Conservation (phyloP, 169 alveolate genomes). For the Plasmodium gallinaceum region DNA sequence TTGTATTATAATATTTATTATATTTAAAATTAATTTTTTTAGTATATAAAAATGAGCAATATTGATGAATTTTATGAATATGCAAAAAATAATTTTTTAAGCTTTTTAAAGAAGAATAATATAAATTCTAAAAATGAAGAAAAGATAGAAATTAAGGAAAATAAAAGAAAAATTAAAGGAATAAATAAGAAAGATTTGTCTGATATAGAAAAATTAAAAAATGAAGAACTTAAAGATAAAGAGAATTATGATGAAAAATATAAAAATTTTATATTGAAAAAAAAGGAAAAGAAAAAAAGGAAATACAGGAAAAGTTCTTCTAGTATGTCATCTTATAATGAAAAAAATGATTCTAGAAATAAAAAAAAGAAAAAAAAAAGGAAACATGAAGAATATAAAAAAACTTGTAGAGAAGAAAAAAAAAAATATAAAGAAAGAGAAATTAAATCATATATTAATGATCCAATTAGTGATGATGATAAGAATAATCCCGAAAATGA, state of each 20-base stretch:
- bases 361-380: conserved; percentile 24
- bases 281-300: conserved; percentile 16
- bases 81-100: conserved; percentile 76
- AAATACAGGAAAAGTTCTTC: not conserved
- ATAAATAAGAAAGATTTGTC: conserved; percentile 24
- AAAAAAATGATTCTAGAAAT: conserved; percentile 1
- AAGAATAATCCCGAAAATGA: conserved; percentile 5
- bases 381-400: conserved; percentile 26
- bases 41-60: conserved; percentile 36
- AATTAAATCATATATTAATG: not conserved
- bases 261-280: conserved; percentile 42
- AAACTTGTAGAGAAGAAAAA: conserved; percentile 5
- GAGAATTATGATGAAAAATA: conserved; percentile 61
- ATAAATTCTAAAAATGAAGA: conserved; percentile 19
- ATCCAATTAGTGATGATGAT: not conserved
- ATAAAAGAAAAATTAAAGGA: conserved; percentile 46
- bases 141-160: conserved; percentile 7
- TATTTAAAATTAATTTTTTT: not conserved
- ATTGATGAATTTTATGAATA: conserved; percentile 75
- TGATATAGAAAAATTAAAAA: conserved; percentile 41
- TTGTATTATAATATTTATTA: not conserved
- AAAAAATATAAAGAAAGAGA: not conserved
- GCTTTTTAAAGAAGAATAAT: conserved; percentile 52
- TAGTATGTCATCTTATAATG: not conserved
- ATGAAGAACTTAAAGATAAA: conserved; percentile 44